Conservation (phyloP, 176 grass and related monocot species). For the Oryza glumipatula region DNA sequence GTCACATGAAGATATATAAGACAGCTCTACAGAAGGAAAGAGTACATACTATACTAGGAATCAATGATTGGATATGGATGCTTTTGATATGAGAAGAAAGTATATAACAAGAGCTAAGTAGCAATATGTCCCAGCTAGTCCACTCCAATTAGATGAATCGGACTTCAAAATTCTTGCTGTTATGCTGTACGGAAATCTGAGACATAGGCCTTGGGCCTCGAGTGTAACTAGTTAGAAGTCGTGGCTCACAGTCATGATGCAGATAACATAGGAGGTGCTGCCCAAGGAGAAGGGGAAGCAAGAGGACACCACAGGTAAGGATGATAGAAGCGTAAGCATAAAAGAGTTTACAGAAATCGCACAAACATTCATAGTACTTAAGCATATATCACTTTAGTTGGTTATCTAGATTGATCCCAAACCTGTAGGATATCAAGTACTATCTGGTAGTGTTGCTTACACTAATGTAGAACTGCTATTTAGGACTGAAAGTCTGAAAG, state of each 20-base stretch:
- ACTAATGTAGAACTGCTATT: too few species aligned
- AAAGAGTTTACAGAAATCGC: too few species aligned
- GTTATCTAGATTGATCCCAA: too few species aligned
- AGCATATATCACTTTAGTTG: too few species aligned
- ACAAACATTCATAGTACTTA: too few species aligned
- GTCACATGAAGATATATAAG: conserved; percentile 19
- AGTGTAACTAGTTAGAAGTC: conserved; percentile 13
- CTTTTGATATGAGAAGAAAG: neutral
- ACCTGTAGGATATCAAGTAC: too few species aligned
- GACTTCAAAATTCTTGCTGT: conserved; percentile 26
- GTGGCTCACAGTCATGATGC: conserved; percentile 14
- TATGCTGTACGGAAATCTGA: conserved; percentile 13
- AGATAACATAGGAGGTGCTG: neutral
- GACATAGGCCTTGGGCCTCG: conserved; percentile 6
- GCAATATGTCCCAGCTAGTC: conserved; percentile 28
- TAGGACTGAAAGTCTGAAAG: too few species aligned
- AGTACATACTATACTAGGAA: neutral
- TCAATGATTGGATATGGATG: neutral
- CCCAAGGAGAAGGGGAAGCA: too few species aligned
- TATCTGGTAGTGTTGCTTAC: too few species aligned
- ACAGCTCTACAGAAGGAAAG: neutral
- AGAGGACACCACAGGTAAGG: too few species aligned
- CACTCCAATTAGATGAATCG: conserved; percentile 5
- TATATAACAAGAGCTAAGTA: conserved; percentile 22
- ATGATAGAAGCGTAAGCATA: too few species aligned